phyloP scores from a whole-genome alignment of 164 flowering plant species.

The Magnolia changhungtana region DNA sequence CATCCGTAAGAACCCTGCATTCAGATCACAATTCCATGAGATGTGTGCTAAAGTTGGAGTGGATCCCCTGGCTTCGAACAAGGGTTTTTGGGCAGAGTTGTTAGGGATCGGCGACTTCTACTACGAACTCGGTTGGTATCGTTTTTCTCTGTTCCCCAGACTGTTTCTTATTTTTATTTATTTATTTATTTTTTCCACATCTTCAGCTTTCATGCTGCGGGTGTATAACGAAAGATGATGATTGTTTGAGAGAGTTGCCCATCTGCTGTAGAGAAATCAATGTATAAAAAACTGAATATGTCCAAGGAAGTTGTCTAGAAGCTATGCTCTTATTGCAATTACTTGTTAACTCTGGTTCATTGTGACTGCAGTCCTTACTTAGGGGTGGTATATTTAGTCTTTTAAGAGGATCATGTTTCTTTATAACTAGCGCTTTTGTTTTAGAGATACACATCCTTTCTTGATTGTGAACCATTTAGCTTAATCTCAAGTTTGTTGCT shows the following conservation, averaged over 20 bases:
- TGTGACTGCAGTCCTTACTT: not conserved
- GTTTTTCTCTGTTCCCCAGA: not conserved
- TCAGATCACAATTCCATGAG: slow-evolving; percentile 92
- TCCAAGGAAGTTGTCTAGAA: not conserved
- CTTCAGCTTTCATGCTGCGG: not conserved
- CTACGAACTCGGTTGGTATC: slow-evolving; percentile 84
- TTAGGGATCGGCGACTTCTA: slow-evolving; percentile 98
- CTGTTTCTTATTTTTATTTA: not conserved
- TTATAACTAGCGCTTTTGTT: not conserved
- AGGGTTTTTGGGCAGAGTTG: slow-evolving; percentile 98
- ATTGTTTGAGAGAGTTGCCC: not conserved
- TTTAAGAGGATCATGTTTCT: not conserved
- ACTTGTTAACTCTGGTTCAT: not conserved
- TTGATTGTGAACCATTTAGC: not conserved
- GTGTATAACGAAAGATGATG: not conserved
- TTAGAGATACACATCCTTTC: no score
- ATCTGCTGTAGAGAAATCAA: no score
- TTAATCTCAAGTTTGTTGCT: no score
- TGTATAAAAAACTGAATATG: no score
- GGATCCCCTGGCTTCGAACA: slow-evolving; percentile 92
- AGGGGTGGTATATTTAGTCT: not conserved
- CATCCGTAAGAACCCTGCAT: slow-evolving; percentile 91
- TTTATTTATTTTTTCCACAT: no score
- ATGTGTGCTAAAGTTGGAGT: slow-evolving; percentile 99
- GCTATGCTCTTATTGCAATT: not conserved